Evolutionary conservation across 2,329 filamentous ascomycete species (phyloP).

Genomic region (Hypoxylon sp.): DNA sequence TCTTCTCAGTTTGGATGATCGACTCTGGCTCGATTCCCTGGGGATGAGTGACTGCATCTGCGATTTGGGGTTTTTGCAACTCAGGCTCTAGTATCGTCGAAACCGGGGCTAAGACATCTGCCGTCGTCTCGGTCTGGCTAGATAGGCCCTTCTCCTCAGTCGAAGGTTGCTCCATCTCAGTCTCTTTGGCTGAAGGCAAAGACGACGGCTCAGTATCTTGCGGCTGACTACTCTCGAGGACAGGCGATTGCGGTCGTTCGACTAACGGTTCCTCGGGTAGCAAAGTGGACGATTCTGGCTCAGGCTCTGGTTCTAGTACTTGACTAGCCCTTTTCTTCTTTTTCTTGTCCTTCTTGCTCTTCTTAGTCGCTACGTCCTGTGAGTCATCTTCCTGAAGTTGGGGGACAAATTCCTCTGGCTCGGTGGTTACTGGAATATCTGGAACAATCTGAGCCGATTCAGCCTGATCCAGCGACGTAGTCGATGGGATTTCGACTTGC

Average conservation of each 20-base stretch:
- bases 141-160: constrained; percentile 10
- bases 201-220: constrained; percentile 15
- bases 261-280: constrained; percentile 17
- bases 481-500: constrained; percentile 13
- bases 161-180: constrained; percentile 16
- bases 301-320: constrained; percentile 26
- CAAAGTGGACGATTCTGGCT: constrained; percentile 17
- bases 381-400: constrained; percentile 31
- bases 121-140: constrained; percentile 4
- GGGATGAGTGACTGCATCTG: constrained; percentile 6
- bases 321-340: constrained; percentile 48
- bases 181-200: constrained; percentile 14
- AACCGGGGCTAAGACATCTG: constrained; percentile 5
- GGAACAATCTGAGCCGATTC: constrained; percentile 18
- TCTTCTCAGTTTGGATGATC: constrained; percentile 16
- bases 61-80: constrained; percentile 15
- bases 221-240: constrained; percentile 11
- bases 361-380: constrained; percentile 42
- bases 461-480: constrained; percentile 21
- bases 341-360: constrained; percentile 55
- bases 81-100: constrained; percentile 18
- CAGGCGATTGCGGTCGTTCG: constrained; percentile 26
- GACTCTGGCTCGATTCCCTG: constrained; percentile 24
- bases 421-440: constrained; percentile 20
- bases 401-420: constrained; percentile 23